Evolutionary conservation across 768 basidiomycete species (phyloP).

Genomic region (Calocybe indica): DNA sequence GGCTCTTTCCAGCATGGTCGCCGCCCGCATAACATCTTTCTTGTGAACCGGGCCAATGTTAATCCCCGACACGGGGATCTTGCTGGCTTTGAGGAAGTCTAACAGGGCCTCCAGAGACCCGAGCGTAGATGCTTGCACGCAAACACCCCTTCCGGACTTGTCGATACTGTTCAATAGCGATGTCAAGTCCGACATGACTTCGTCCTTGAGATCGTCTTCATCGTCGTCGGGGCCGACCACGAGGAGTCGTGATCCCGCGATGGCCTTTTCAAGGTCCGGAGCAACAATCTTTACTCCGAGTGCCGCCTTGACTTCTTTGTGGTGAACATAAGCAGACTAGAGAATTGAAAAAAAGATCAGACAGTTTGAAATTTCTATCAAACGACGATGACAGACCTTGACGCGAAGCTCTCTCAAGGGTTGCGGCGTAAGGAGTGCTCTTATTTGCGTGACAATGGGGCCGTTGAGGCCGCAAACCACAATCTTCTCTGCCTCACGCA

Average conservation of each 20-base stretch:
- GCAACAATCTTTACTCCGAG: slow-evolving; percentile 94
- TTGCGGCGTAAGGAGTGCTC: slow-evolving; percentile 93
- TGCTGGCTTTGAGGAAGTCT: slow-evolving; percentile 91
- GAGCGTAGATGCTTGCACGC: slow-evolving; percentile 94
- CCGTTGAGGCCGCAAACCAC: slow-evolving; percentile 97
- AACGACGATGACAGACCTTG: slow-evolving; percentile 52
- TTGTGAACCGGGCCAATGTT: slow-evolving; percentile 98
- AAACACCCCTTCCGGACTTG: slow-evolving; percentile 94
- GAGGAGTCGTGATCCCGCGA: slow-evolving; percentile 91
- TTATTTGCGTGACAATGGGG: slow-evolving; percentile 90
- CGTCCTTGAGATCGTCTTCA: slow-evolving; percentile 89
- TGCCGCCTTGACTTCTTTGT: slow-evolving; percentile 96
- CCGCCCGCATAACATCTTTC: slow-evolving; percentile 88
- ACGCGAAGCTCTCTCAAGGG: slow-evolving; percentile 92
- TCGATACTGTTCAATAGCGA: slow-evolving; percentile 85
- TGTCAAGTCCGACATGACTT: slow-evolving; percentile 95
- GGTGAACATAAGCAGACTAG: slow-evolving; percentile 93
- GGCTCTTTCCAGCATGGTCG: slow-evolving; percentile 93
- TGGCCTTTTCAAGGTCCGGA: slow-evolving; percentile 95
- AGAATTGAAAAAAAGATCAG: slow-evolving; percentile 2
- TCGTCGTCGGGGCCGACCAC: slow-evolving; percentile 95
- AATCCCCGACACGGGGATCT: slow-evolving; percentile 96
- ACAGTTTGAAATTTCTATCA: slow-evolving; percentile 1
- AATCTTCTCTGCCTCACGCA: slow-evolving; percentile 89
- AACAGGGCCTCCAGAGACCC: slow-evolving; percentile 95